Evolutionary conservation across 2,329 filamentous ascomycete genomes (phyloP), one percentile per base, ranked within the genome.

Genomic region (Trichoderma atroviride): DNA sequence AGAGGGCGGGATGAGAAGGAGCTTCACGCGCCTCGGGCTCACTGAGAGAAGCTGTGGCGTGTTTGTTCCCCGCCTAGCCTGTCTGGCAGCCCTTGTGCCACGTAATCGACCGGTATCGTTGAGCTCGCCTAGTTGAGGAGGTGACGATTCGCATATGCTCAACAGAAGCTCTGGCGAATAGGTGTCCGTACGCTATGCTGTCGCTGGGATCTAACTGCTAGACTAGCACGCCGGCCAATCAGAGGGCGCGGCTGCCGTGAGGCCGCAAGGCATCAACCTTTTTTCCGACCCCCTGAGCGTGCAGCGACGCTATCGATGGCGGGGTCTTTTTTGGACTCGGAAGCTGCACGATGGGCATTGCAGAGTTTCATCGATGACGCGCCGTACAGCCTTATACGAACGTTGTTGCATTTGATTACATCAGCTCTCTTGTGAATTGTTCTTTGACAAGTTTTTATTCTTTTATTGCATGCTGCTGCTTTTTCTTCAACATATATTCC

Each of bases 191-290:
- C 61, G 69, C 65, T 68, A 64, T 63, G 69, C 65, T 68, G 70
- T 62, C 72, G 66, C 69, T 71, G 47, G 67, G 68, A 52, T 66
- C 66, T n/a, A 68, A 50, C 50, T 69, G 68, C 66, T 60, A 50
- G 61, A 37, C 60, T 35, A 40, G 33, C 14, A 65, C n/a, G n/a
- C 59, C 58, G 71, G 55, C 79, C 75, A 79, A 80, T 80, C 74
- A 78, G 63, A 69, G 50, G 24, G 19, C 69, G 57, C 50, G 61
- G 24, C 64, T 55, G 37, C 52, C 57, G 68, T 79, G 75, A 81
- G 80, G 79, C 79, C 75, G 74, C 74, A 78, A 80, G 80, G 79
- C 80, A 81, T 74, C 77, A 78, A 80, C 69, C 61, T 52, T 61
- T 55, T 35, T 31, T 43, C 16, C 16, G 50, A 43, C 40, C 70